Evolutionary conservation across 2,329 filamentous ascomycete species (phyloP).

Genomic region (Arthrinium puccinioides): DNA sequence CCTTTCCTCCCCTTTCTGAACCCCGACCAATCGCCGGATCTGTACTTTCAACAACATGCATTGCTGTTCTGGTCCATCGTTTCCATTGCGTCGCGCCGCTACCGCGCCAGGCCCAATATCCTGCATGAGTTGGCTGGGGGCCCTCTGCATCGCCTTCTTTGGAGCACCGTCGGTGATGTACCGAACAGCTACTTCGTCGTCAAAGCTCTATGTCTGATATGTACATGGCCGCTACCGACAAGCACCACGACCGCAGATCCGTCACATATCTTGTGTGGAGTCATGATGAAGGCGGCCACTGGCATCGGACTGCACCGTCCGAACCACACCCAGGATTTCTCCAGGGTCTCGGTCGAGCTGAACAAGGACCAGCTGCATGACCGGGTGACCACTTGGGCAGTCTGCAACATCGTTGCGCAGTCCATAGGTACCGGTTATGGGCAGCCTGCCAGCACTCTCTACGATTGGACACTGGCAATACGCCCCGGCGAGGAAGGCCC

Average conservation of each 20-base stretch:
- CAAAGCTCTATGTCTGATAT: constrained; percentile 72
- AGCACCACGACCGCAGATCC: constrained; percentile 74
- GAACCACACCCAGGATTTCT: constrained; percentile 78
- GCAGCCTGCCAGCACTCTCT: constrained; percentile 70
- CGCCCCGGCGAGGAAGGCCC: constrained; percentile 53
- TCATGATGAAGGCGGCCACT: constrained; percentile 83
- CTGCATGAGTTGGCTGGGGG: constrained; percentile 59
- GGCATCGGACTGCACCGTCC: constrained; percentile 77
- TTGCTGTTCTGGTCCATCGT: constrained; percentile 83
- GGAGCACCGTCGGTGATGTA: constrained; percentile 70
- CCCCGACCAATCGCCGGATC: constrained; percentile 57
- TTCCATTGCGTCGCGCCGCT: constrained; percentile 67
- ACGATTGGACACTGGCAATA: constrained; percentile 65
- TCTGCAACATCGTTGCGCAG: constrained; percentile 78
- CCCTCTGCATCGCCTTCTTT: constrained; percentile 63
- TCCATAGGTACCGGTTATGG: constrained; percentile 78
- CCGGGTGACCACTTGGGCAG: constrained; percentile 73
- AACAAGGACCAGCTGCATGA: constrained; percentile 75
- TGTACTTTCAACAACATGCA: constrained; percentile 69
- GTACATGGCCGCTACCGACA: constrained; percentile 77
- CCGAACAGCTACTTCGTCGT: constrained; percentile 75
- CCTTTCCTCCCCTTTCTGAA: constrained; percentile 72
- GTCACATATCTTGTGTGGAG: constrained; percentile 72
- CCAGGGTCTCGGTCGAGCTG: constrained; percentile 64
- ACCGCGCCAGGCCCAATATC: constrained; percentile 53